These are phyloP conservation scores for Solanum stenotomum DNA, from an alignment of 257 asterid species.

Conservation along the genomic window DNA sequence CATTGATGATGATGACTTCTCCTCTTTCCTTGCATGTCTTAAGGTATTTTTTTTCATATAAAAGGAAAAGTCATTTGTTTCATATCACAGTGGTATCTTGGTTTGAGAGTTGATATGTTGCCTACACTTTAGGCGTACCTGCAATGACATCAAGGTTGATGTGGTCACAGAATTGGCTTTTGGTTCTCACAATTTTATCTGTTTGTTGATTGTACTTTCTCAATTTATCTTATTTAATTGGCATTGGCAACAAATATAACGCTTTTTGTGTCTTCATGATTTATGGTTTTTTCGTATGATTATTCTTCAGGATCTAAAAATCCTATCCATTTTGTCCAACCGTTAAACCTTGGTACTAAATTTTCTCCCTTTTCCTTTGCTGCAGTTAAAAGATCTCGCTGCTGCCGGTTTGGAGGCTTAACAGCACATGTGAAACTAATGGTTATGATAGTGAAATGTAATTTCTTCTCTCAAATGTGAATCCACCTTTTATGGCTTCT, in stretches of 20 bases:
- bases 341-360: neutral
- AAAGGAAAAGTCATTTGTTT: neutral
- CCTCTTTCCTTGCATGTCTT: neutral
- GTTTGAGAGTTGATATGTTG: neutral
- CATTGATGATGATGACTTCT: neutral
- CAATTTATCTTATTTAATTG: neutral
- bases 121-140: neutral
- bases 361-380: slow-evolving; percentile 1
- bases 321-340: neutral
- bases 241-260: neutral
- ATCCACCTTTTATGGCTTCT: slow-evolving; percentile 16
- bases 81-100: neutral
- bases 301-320: neutral
- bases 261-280: neutral
- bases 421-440: slow-evolving; percentile 16
- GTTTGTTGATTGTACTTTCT: neutral
- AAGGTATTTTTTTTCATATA: neutral
- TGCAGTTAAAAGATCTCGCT: slow-evolving; percentile 9
- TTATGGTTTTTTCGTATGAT: neutral
- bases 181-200: neutral
- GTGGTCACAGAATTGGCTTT: neutral
- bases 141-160: neutral
- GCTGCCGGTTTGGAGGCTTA: slow-evolving; percentile 9
- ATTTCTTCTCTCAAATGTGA: slow-evolving; percentile 4
- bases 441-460: slow-evolving; percentile 5